Conservation (phyloP, 768 basidiomycete genomes). For the Roridomyces roridus region DNA sequence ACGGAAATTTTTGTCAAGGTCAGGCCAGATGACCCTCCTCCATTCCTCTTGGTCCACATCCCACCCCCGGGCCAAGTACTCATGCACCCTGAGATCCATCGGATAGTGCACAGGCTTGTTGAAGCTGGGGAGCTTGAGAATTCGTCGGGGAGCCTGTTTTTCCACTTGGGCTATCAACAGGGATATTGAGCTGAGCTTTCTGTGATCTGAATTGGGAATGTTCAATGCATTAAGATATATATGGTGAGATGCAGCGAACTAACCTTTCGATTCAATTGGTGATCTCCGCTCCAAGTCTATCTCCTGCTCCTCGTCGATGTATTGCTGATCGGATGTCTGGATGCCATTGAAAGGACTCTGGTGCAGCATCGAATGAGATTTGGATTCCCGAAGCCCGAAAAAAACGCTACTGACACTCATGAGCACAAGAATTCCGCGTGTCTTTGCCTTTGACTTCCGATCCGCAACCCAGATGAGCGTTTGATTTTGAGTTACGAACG, state of each 20-base stretch:
- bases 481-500: slow-evolving; percentile 2
- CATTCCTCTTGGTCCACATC: not conserved
- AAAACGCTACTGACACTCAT: not conserved
- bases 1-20: slow-evolving; percentile 4
- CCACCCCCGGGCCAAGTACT: slow-evolving; percentile 6
- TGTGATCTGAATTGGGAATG: not conserved
- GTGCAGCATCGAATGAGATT: not conserved
- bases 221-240: not conserved
- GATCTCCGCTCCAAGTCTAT: not conserved
- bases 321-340: not conserved
- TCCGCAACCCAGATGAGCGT: slow-evolving; percentile 6
- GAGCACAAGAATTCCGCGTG: too few species aligned
- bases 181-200: slow-evolving; percentile 2
- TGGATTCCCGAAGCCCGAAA: too few species aligned
- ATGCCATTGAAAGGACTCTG: slow-evolving; percentile 6
- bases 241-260: too few species aligned
- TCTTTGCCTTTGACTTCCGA: not conserved
- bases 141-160: too few species aligned
- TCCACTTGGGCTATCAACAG: not conserved
- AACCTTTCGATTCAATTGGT: too few species aligned
- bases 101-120: too few species aligned
- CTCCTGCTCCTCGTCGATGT: not conserved
- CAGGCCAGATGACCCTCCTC: slow-evolving; percentile 8
- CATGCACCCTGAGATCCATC: too few species aligned
- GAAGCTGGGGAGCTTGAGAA: not conserved